Base-by-base conservation (phyloP, 2,329 filamentous ascomycete species). In the Dactylonectria macrodidyma region DNA sequence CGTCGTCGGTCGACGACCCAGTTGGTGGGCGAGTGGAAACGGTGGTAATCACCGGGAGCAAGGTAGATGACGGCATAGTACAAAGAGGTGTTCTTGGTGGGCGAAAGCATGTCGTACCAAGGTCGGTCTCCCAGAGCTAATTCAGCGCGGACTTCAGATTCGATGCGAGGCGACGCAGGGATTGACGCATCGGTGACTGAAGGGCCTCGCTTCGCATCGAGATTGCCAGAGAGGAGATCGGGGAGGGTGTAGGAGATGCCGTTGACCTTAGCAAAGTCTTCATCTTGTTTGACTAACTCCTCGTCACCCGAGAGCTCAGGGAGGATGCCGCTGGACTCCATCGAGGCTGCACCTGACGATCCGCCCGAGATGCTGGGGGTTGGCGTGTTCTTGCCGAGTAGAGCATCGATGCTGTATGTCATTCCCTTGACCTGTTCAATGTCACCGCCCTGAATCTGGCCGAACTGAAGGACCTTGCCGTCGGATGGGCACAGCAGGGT, bases 341-440 rank as follows among this genome's bases (percentile, higher is more conserved):
- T 70, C 33, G 78, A 71, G 6, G 73, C 59, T 19, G 67, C 52
- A 24, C 63, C 65, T 2, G 75, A 75, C 2, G 73, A 76, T 26
- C 71, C 73, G 62, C 81, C 80, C 65, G 87, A 78, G 75, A 91
- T 81, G 81, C 89, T 89, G 19, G 87, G 81, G 5, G 86, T 78
- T 44, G 88, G 88, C 6, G 86, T 88, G 68, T 86, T 85, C 71
- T 89, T 90, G 59, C 96, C 96, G 2, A 99, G 88, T 2, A 99
- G 88, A 8, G 96, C 95, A 79, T 99, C 96, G 62, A 99, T 89
- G 73, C 92, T 97, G 82, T 99, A 99, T 1, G 96, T 99, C 87
- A 99, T 96, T 67, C 96, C 96, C 83, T 99, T 99, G 71, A 99
- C 95, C 83, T 99, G 96, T 81, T 99, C 96, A 50, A 99, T 97